Percentiles rank a stretch among this genome's conserved stretches.
Conservation (phyloP, 2,329 filamentous ascomycete species). For the Paradendryphiella salina region DNA sequence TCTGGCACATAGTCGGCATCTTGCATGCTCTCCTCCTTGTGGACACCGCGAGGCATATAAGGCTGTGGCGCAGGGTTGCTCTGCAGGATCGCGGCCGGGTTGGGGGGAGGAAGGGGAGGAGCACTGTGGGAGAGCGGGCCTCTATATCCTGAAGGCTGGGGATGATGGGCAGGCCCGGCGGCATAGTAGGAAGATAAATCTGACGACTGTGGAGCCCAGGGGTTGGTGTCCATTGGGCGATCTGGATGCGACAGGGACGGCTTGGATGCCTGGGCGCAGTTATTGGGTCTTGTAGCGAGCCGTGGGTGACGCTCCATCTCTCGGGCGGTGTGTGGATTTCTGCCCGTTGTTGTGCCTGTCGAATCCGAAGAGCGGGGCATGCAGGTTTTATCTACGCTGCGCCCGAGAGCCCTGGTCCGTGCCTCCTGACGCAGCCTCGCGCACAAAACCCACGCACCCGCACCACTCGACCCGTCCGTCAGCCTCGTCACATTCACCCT, state of each 20-base stretch:
- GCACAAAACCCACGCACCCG: slow-evolving; percentile 1
- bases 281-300: too few relatives aligned
- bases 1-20: slow-evolving; percentile 45
- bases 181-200: slow-evolving; percentile 52
- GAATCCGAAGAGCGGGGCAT: slow-evolving; percentile 15
- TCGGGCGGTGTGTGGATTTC: slow-evolving; percentile 12
- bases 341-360: slow-evolving; percentile 25
- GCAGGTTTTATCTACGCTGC: slow-evolving; percentile 17
- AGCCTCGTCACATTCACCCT: slow-evolving; percentile 21
- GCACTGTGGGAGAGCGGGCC: slow-evolving; percentile 40
- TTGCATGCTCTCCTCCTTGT: slow-evolving; percentile 36
- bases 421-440: slow-evolving; percentile 2
- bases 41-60: slow-evolving; percentile 37
- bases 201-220: slow-evolving; percentile 50
- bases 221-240: slow-evolving; percentile 33
- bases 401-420: background rate
- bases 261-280: too few relatives aligned
- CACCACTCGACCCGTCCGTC: background rate
- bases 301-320: background rate
- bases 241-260: too few relatives aligned
- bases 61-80: slow-evolving; percentile 18
- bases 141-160: slow-evolving; percentile 46
- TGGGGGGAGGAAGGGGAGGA: slow-evolving; percentile 27
- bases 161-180: slow-evolving; percentile 43
- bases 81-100: slow-evolving; percentile 27